These are phyloP conservation scores for Cutaneotrichosporon sp. DNA, from an alignment of 1,284 basidiomycete species.

Conservation along the genomic window DNA sequence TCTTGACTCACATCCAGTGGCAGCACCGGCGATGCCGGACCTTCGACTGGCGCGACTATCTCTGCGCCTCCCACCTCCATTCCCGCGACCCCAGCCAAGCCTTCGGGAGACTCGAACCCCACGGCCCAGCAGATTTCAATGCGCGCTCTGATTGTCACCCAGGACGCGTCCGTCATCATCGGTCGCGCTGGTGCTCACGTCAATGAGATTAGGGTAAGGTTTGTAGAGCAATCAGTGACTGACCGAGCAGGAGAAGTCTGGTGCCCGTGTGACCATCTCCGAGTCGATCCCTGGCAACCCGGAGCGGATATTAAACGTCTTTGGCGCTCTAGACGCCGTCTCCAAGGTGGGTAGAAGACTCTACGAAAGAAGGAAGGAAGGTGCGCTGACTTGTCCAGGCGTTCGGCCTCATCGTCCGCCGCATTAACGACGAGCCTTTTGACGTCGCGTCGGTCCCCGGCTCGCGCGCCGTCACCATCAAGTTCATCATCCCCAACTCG, in stretches of 20 bases:
- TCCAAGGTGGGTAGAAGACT: conserved; percentile 69
- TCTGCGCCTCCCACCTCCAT: conserved; percentile 34
- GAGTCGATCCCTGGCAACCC: conserved; percentile 97
- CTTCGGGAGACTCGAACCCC: conserved; percentile 36
- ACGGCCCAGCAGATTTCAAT: conserved; percentile 67
- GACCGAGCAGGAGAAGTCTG: conserved; percentile 72
- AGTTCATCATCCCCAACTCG: conserved; percentile 99
- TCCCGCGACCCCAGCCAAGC: conserved; percentile 41
- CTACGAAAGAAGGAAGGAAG: not conserved
- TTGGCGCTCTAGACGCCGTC: conserved; percentile 95
- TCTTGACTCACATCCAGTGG: not conserved
- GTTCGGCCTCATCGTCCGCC: conserved; percentile 95
- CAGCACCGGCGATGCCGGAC: conserved; percentile 34
- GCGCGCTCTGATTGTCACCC: conserved; percentile 95
- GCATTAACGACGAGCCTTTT: conserved; percentile 99
- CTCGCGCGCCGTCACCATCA: conserved; percentile 96
- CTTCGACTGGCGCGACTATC: conserved; percentile 29
- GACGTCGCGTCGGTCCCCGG: conserved; percentile 96
- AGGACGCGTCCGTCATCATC: conserved; percentile 99
- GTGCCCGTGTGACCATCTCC: conserved; percentile 90
- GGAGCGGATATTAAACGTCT: conserved; percentile 95
- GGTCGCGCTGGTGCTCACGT: conserved; percentile 95
- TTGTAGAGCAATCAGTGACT: not conserved
- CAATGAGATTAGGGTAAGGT: conserved; percentile 79
- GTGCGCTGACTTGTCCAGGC: conserved; percentile 61